Base-by-base conservation (phyloP, 495 filamentous ascomycete genomes). In the Aspergillus campestris region DNA sequence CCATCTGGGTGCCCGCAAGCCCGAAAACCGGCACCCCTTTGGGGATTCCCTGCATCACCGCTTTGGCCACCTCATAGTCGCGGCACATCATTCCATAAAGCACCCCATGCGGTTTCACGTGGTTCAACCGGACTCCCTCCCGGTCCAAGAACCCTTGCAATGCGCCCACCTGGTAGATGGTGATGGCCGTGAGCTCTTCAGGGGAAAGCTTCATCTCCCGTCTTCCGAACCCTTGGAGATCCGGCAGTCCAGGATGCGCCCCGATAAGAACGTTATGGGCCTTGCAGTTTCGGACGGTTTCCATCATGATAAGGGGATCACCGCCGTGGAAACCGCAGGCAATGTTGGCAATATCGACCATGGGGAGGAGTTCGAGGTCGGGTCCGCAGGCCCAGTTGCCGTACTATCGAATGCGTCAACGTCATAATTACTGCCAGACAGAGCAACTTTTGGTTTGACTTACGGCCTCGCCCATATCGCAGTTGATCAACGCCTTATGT, bases 251-350 rank as follows among this genome's bases (percentile, higher is more conserved):
- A 1, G 80, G 80, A 45, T 83, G 80, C 0, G 79, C 80, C 2
- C 78, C 80, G 18, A 78, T 61, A 18, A 58, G 60, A 31, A 82
- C 66, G 42, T 63, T 60, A 50, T 78, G 73, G 34, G 65, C 47
- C 57, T 80, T 82, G 55, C 77, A 79, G 13, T 65, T 54, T 5
- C 64, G 63, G 11, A 82, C 75, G 4, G 78, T 81, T 39, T 76
- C 61, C 34, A 66, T 55, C 79, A 83, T 83, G 42, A 79, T 76
- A 1, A 78, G 49, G 3, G 80, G 79, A 47, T 82, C 77, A 14
- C 78, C 64, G 14, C 69, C 73, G 48, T 80, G 79, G 52, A 81
- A 80, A 5, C 77, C 79, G 51, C 79, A 82, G 3, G 79, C 79
- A 8, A 82, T 52, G 49, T 83, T 82, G n/a, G 79, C 80, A 46